Evolutionary conservation across 352 stramenopile species (phyloP), one percentile per base, ranked within the genome.

Genomic region (Hyphochytrium catenoides): DNA sequence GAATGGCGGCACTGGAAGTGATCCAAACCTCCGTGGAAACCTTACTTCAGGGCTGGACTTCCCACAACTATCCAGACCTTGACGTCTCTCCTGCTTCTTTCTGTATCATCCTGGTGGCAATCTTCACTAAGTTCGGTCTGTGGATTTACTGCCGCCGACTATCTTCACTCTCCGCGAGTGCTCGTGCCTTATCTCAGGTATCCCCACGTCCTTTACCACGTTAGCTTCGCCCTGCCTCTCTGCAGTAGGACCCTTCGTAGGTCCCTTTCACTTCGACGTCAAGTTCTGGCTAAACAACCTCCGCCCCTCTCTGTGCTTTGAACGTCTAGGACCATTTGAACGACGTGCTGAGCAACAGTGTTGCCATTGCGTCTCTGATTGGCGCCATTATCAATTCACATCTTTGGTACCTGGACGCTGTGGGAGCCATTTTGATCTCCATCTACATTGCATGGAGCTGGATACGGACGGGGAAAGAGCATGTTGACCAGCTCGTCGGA

Each of bases 371-470:
- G 6, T 86, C 83, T 26, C 74, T 64, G 2, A 50, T 70, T 15
- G 38, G 74, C 11, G 46, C 65, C 2, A 56, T 83, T 46, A 62
- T 46, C 45, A 54, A 60, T 20, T 51, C 46, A n/a, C 52, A 57
- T 27, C 48, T 94, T 3, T 95, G 83, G 85, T 94, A 70, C 50
- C 44, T 90, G 12, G 87, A 97, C 64, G 75, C 81, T 4, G 50
- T 91, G 30, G 85, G 83, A 22, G 87, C 81, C 30, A 93, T 95
- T 47, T 33, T 74, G 8, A 95, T 97, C 49, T 93, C 77, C 3
- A 27, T 95, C 3, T 97, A 95, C 53, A 95, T 97, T 44, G 88
- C 87, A 15, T 63, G 76, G 21, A 92, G 75, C 42, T 97, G 87
- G 87, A 73, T 91, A 35, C 52, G 60, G 8, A 95, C 85, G 1